Base-by-base conservation (phyloP, 768 basidiomycete species). In the Tephrocybe sp. region DNA sequence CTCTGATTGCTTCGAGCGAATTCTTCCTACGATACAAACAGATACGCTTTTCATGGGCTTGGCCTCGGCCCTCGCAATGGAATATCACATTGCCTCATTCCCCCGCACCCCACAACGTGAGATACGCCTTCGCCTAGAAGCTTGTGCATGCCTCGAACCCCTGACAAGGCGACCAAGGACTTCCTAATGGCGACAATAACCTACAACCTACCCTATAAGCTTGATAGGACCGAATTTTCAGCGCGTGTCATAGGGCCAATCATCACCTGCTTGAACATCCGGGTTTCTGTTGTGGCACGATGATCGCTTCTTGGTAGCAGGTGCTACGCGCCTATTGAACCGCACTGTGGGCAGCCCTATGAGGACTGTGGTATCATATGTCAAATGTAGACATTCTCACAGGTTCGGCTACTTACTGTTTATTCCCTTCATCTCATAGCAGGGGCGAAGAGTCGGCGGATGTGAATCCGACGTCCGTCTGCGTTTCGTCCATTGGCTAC, bases 1-100 rank as follows among this genome's bases (percentile, higher is more conserved):
- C 33, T 38, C 39, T 22, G 39, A 22, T 38, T 36, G 33, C 39
- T 55, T 53, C 45, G 39, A 52, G 56, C 12, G n/a, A 31, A 12
- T 57, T 46, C 43, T 60, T 57, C 58, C 58, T 59, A 57, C 58
- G 50, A 31, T 60, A 39, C n/a, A n/a, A n/a, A n/a, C n/a, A n/a
- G n/a, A n/a, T n/a, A n/a, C n/a, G n/a, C n/a, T n/a, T n/a, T n/a
- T n/a, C n/a, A n/a, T n/a, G 20, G 30, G 30, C 45, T 47, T 44
- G 48, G 31, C 52, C 48, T 42, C 31, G 43, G 20, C 45, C 51
- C 53, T 52, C 42, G 46, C 51, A 45, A 31, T n/a, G 34, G 39
- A 38, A 45, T 34, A 38, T 8, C 12, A 8, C 17, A 34, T 13
- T 47, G 23, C 31, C 22, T 35, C 26, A 17, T 41, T 48, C 41